Base-by-base conservation (phyloP, 1,284 basidiomycete genomes). In the Ustanciosporium gigantosporum region DNA sequence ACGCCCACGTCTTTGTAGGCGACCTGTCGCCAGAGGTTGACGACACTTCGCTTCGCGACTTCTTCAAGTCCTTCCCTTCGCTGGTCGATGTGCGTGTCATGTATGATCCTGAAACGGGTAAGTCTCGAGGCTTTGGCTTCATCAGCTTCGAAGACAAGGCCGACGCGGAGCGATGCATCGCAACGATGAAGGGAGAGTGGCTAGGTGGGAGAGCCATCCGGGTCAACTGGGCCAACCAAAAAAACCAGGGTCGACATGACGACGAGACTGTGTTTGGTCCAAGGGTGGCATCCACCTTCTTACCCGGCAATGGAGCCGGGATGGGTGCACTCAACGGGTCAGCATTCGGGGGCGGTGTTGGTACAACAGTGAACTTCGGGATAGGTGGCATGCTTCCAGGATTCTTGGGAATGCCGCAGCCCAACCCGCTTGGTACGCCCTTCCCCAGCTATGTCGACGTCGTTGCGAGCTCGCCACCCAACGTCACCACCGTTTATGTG, bases 41-140 rank as follows among this genome's bases (percentile, higher is more conserved):
- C 79, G 94, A 99, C 77, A 90, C 92, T n/a, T 88, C 94, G 43
- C 86, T 99, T 46, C 88, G 82, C 42, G 93, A 96, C 81, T 93
- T 94, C 15, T 99, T 99, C 82, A 86, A 85, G 67, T 89, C 90
- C 31, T 97, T 97, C 78, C 90, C 91, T 27, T 90, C 88, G 47
- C 83, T 99, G 79, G 92, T 89, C 50, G 94, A 99, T 79, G 94
- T 93, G 38, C 86, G 94, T 37, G 93, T 98, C 68, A 99, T 99
- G 93, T 97, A 94, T 91, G 94, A 98, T 79, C 93, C 95, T 90
- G 94, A 93, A 82, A 95, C 91, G 49, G 93, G 94, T 66, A 96
- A 96, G 82, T 94, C 90, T 76, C 87, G 90, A 70, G 90, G 91
- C 32, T 95, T 92, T 77, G 90, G 90, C 51, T 93, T 94, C 83